These are phyloP conservation scores for Boechera divaricarpa DNA, from an alignment of 345 rosid genomes.

Conservation along the genomic window DNA sequence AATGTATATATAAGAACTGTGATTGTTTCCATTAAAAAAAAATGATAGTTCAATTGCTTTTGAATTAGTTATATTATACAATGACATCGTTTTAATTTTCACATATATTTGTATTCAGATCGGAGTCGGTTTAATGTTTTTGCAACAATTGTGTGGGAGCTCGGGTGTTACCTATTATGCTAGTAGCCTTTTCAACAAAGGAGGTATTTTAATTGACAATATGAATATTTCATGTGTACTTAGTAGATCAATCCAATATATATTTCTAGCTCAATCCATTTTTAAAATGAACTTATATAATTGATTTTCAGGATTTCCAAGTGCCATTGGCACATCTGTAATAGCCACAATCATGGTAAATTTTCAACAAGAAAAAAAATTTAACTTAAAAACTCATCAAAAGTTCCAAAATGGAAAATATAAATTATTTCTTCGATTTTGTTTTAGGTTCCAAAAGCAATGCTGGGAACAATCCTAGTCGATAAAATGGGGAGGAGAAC, in stretches of 20 bases:
- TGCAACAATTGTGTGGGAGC: constrained; percentile 48
- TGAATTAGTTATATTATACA: not conserved
- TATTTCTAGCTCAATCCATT: not conserved
- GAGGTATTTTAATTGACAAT: constrained; percentile 30
- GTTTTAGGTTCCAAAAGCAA: constrained; percentile 45
- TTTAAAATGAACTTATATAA: not conserved
- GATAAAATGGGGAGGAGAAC: constrained; percentile 50
- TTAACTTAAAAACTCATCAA: not conserved
- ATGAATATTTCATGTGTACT: constrained; percentile 1
- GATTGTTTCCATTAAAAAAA: not conserved
- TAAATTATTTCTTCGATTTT: not conserved
- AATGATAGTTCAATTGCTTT: not conserved
- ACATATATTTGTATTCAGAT: constrained; percentile 34
- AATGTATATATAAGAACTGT: not conserved
- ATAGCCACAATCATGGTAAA: constrained; percentile 47
- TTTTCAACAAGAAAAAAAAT: not conserved
- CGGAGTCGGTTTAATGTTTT: constrained; percentile 49
- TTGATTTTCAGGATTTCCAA: constrained; percentile 44
- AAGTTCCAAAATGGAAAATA: not conserved
- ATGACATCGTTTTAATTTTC: not conserved
- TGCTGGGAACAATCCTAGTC: constrained; percentile 45
- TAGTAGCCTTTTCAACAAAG: constrained; percentile 44
- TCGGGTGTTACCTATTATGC: constrained; percentile 47
- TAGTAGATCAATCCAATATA: not conserved
- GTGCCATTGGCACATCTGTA: constrained; percentile 46